These are phyloP conservation scores for Rhipidocladum racemiflorum DNA, from an alignment of 176 grass and related monocot species.

Conservation along the genomic window DNA sequence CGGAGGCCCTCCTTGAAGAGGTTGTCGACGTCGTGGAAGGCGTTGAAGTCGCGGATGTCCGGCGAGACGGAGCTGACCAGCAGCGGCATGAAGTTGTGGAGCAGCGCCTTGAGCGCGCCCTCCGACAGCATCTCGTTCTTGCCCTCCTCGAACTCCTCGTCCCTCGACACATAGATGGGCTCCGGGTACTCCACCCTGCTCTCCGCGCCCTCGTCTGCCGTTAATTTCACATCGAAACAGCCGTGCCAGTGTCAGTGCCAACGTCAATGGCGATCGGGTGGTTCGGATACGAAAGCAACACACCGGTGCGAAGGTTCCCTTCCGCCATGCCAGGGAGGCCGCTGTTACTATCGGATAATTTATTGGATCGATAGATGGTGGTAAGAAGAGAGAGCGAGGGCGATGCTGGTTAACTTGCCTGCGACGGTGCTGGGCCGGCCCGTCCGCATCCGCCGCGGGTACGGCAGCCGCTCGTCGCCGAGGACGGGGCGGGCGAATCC, in stretches of 20 bases:
- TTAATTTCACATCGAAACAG: not conserved
- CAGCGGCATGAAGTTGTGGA: constrained; percentile 87
- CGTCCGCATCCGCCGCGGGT: constrained; percentile 75
- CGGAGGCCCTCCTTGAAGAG: constrained; percentile 97
- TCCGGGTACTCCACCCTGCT: constrained; percentile 71
- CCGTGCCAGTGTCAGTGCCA: not conserved
- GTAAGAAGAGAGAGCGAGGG: not conserved
- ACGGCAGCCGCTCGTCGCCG: constrained; percentile 64
- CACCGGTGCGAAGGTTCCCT: not conserved
- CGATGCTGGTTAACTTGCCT: constrained; percentile 37
- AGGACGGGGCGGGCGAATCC: constrained; percentile 56
- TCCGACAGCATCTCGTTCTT: constrained; percentile 83
- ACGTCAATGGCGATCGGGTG: constrained; percentile 30
- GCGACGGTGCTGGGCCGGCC: constrained; percentile 49
- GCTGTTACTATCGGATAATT: constrained; percentile 27
- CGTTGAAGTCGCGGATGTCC: constrained; percentile 69
- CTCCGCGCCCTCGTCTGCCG: constrained; percentile 66
- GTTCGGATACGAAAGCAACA: constrained; percentile 43
- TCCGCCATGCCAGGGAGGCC: constrained; percentile 34
- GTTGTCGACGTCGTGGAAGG: constrained; percentile 95
- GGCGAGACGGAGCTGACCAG: constrained; percentile 59
- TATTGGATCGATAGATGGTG: constrained; percentile 11
- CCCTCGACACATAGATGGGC: constrained; percentile 72
- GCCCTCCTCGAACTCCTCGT: constrained; percentile 89
- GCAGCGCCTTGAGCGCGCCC: constrained; percentile 69